phyloP scores from a whole-genome alignment of 2,329 filamentous ascomycete genomes.

The Alternaria novae-zelandiae region DNA sequence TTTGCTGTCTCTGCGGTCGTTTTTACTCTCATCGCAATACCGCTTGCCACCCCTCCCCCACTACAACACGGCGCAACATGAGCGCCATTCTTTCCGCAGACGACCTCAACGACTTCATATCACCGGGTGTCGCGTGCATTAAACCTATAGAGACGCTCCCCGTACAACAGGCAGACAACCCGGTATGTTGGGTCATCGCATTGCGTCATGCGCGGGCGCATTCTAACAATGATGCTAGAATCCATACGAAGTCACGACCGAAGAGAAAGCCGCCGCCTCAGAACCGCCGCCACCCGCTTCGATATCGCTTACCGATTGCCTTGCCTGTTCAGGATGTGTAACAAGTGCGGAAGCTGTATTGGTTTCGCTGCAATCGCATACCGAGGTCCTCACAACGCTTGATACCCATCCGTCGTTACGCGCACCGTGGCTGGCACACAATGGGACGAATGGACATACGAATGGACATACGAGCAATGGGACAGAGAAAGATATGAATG shows the following conservation, averaged over 20 bases:
- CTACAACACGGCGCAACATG: constrained; percentile 61
- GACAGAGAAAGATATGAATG: constrained; percentile 19
- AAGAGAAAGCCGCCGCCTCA: constrained; percentile 70
- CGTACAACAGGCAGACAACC: constrained; percentile 53
- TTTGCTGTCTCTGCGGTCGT: not conserved
- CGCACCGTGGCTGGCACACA: constrained; percentile 40
- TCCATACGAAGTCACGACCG: constrained; percentile 87
- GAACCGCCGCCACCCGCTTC: constrained; percentile 75
- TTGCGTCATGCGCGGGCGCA: constrained; percentile 21
- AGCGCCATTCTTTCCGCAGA: constrained; percentile 96
- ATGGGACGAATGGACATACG: constrained; percentile 29
- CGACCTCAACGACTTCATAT: constrained; percentile 99
- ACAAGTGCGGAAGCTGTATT: constrained; percentile 98
- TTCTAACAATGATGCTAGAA: constrained; percentile 52
- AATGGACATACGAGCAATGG: constrained; percentile 16
- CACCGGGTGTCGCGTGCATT: constrained; percentile 95
- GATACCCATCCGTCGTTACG: constrained; percentile 64
- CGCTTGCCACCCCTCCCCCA: constrained; percentile 22
- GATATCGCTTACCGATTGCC: constrained; percentile 95
- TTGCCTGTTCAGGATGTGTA: constrained; percentile 96
- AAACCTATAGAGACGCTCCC: constrained; percentile 96
- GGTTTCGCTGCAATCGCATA: constrained; percentile 90
- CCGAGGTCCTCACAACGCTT: constrained; percentile 83
- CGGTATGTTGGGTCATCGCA: constrained; percentile 44
- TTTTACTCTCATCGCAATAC: not conserved